Conservation (phyloP, 139 green algal genomes). For the Coelastrella sp. region DNA sequence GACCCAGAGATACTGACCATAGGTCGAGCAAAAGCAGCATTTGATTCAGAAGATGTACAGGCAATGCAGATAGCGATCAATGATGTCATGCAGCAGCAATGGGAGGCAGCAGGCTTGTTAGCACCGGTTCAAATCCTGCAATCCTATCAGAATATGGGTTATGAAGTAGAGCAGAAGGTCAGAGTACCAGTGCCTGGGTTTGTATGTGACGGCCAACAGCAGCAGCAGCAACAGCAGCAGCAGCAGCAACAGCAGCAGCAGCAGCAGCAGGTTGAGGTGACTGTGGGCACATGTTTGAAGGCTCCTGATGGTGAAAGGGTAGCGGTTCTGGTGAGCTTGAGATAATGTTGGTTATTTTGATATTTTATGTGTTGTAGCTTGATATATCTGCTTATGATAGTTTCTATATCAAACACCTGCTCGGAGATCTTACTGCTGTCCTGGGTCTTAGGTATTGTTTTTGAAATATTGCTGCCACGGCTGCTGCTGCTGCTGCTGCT, state of each 20-base stretch:
- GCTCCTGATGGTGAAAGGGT: neutral
- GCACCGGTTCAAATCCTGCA: conserved; percentile 33
- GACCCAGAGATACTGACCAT: neutral
- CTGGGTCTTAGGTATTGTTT: no score
- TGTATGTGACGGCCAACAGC: neutral
- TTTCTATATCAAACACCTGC: neutral
- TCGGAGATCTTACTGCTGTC: no score
- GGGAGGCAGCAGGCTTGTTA: conserved; percentile 39
- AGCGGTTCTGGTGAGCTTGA: conserved; percentile 5
- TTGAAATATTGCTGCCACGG: neutral
- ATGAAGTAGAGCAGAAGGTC: neutral
- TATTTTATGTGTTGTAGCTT: neutral
- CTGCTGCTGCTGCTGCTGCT: conserved; percentile 18
- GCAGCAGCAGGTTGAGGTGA: neutral
- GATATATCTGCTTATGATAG: neutral
- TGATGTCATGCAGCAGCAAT: neutral
- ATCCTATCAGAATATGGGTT: neutral
- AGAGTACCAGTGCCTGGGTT: neutral
- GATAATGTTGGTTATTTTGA: neutral
- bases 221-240: no score
- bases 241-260: conserved; percentile 34
- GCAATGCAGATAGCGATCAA: neutral
- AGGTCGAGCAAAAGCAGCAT: neutral
- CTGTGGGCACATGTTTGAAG: conserved; percentile 29
- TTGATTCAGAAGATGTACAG: neutral